Evolutionary conservation across 139 green algal species (phyloP).

Genomic region (Trebouxia sp.): DNA sequence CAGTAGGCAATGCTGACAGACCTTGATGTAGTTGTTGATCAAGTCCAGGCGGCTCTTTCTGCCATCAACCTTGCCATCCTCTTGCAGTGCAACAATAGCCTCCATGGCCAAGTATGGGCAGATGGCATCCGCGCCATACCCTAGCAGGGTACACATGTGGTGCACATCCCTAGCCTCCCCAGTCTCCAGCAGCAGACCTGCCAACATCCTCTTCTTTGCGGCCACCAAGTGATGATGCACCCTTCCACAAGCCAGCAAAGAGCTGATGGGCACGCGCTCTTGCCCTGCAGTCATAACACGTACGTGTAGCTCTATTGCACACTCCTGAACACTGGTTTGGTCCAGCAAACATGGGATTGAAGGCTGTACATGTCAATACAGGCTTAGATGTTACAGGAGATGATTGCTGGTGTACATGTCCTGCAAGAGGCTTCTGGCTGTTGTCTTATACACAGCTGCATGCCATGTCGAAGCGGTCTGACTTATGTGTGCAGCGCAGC

Average conservation of each 20-base stretch:
- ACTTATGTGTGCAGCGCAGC: too few relatives aligned
- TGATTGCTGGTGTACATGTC: too few relatives aligned
- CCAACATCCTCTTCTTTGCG: constrained; percentile 39
- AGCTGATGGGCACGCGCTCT: constrained; percentile 77
- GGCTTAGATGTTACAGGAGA: too few relatives aligned
- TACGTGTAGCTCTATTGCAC: neutral
- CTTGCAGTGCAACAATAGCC: constrained; percentile 71
- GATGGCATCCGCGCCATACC: constrained; percentile 91
- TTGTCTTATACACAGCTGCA: too few relatives aligned
- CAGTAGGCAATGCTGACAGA: neutral
- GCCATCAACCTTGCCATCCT: constrained; percentile 72
- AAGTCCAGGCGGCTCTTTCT: constrained; percentile 55
- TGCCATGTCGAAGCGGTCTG: too few relatives aligned
- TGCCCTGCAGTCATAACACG: neutral
- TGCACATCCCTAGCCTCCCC: constrained; percentile 63
- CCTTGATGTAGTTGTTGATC: constrained; percentile 80
- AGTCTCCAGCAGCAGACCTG: constrained; percentile 27
- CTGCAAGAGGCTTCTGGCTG: too few relatives aligned
- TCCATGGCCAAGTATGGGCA: constrained; percentile 96
- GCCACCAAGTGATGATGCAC: constrained; percentile 90
- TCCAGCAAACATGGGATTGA: too few relatives aligned
- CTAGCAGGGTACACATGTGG: constrained; percentile 92
- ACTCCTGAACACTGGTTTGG: too few relatives aligned
- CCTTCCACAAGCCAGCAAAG: constrained; percentile 81
- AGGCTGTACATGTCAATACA: too few relatives aligned